Evolutionary conservation across 768 basidiomycete species (phyloP).

Genomic region (Gelatoporia subvermispora): DNA sequence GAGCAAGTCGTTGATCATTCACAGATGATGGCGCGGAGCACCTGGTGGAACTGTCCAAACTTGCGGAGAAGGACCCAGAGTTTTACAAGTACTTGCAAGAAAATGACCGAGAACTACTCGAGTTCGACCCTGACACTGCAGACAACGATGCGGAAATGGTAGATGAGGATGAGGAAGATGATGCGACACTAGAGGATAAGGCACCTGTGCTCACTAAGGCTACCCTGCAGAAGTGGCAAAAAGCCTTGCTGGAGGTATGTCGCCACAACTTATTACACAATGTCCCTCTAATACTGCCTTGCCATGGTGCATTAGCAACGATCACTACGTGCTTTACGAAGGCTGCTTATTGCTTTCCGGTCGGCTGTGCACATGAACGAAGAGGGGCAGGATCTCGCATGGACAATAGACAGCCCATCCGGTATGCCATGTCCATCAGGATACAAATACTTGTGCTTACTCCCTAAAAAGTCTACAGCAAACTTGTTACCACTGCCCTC

Average conservation of each 20-base stretch:
- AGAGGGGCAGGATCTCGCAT: constrained; percentile 72
- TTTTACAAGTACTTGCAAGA: constrained; percentile 98
- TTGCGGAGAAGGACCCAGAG: constrained; percentile 97
- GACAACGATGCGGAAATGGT: constrained; percentile 43
- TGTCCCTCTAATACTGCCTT: background rate
- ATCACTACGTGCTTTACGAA: constrained; percentile 79
- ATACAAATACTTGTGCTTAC: constrained; percentile 6
- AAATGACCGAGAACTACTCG: constrained; percentile 87
- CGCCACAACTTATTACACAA: background rate
- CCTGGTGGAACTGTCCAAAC: constrained; percentile 75
- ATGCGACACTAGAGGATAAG: constrained; percentile 38
- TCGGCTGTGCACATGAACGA: constrained; percentile 89
- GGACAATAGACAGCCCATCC: constrained; percentile 78
- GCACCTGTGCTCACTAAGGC: constrained; percentile 62
- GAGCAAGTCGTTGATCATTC: background rate
- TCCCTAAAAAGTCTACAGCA: constrained; percentile 74
- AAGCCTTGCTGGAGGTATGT: constrained; percentile 75
- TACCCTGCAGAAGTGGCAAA: constrained; percentile 81
- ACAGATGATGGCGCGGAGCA: constrained; percentile 72
- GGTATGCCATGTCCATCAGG: constrained; percentile 35
- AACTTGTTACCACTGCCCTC: constrained; percentile 81
- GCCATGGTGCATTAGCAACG: constrained; percentile 53
- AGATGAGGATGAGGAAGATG: constrained; percentile 42
- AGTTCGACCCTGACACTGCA: constrained; percentile 54
- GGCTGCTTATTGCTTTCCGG: constrained; percentile 85